These are phyloP conservation scores for Kwoniella botswanensis DNA, from an alignment of 768 basidiomycete species.

Conservation along the genomic window DNA sequence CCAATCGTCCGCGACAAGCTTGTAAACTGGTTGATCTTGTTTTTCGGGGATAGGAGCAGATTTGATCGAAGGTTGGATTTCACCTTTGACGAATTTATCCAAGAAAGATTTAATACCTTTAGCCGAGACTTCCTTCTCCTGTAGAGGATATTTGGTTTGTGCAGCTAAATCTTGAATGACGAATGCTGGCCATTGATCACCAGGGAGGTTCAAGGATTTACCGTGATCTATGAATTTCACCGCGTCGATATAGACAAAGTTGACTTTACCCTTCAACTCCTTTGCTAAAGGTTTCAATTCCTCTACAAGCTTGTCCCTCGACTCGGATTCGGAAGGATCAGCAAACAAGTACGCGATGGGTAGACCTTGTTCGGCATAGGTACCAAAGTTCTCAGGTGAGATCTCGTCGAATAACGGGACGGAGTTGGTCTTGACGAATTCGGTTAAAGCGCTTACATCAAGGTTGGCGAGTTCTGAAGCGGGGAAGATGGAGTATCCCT, in stretches of 20 bases:
- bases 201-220: slow-evolving; percentile 84
- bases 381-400: slow-evolving; percentile 86
- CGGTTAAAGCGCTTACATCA: slow-evolving; percentile 66
- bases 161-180: slow-evolving; percentile 84
- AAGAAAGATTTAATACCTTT: slow-evolving; percentile 69
- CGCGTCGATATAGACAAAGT: slow-evolving; percentile 99
- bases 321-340: slow-evolving; percentile 71
- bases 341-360: slow-evolving; percentile 95
- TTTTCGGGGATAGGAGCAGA: slow-evolving; percentile 79
- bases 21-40: slow-evolving; percentile 82
- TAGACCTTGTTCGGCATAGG: slow-evolving; percentile 78
- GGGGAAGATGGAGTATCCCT: slow-evolving; percentile 64
- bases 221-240: slow-evolving; percentile 94
- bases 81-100: slow-evolving; percentile 70
- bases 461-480: slow-evolving; percentile 36
- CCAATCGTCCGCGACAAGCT: slow-evolving; percentile 85
- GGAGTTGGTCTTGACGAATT: slow-evolving; percentile 81
- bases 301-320: slow-evolving; percentile 70
- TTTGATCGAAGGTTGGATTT: slow-evolving; percentile 83
- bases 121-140: slow-evolving; percentile 60
- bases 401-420: slow-evolving; percentile 91
- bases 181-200: slow-evolving; percentile 89
- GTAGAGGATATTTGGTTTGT: slow-evolving; percentile 77
- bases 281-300: slow-evolving; percentile 76
- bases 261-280: slow-evolving; percentile 81